A percentile compares a stretch with the other conserved stretches of the same genome.
Conservation (phyloP, 192 early-diverging fungal genomes). For the Entomortierella chlamydospora region DNA sequence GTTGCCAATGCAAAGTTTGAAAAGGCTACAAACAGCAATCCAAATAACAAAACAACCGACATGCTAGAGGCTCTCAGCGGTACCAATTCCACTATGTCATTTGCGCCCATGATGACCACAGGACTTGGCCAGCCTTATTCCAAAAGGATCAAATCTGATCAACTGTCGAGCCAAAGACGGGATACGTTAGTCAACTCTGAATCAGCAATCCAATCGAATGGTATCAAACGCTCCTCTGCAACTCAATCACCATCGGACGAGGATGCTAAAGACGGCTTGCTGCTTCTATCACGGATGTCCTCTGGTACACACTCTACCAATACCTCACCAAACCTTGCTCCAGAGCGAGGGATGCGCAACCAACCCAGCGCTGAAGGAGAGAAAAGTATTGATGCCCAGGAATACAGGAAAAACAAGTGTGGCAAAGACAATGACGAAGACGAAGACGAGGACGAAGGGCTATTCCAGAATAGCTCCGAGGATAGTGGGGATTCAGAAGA, state of each 20-base stretch:
- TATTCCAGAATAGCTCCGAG: background rate
- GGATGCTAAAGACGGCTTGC: slow-evolving; percentile 40
- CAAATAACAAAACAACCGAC: slow-evolving; percentile 50
- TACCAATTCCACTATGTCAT: background rate
- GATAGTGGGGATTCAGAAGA: slow-evolving; percentile 5
- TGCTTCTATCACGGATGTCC: slow-evolving; percentile 20
- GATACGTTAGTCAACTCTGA: background rate
- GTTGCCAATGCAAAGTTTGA: slow-evolving; percentile 29
- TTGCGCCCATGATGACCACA: slow-evolving; percentile 49
- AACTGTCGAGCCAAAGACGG: background rate
- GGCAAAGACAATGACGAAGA: background rate
- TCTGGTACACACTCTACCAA: slow-evolving; percentile 1
- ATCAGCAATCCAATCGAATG: background rate
- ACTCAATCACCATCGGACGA: slow-evolving; percentile 25
- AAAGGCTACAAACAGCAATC: slow-evolving; percentile 49
- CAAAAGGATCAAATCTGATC: slow-evolving; percentile 5
- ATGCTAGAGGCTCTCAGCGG: slow-evolving; percentile 38
- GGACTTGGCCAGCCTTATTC: slow-evolving; percentile 27
- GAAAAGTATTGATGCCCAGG: background rate
- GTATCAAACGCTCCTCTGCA: background rate
- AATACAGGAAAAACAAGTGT: background rate
- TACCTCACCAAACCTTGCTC: slow-evolving; percentile 16
- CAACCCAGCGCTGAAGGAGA: too few species aligned
- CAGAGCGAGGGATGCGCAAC: background rate
- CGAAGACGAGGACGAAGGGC: background rate